Conservation (phyloP, 495 filamentous ascomycete species). For the Penicillium paradoxum region DNA sequence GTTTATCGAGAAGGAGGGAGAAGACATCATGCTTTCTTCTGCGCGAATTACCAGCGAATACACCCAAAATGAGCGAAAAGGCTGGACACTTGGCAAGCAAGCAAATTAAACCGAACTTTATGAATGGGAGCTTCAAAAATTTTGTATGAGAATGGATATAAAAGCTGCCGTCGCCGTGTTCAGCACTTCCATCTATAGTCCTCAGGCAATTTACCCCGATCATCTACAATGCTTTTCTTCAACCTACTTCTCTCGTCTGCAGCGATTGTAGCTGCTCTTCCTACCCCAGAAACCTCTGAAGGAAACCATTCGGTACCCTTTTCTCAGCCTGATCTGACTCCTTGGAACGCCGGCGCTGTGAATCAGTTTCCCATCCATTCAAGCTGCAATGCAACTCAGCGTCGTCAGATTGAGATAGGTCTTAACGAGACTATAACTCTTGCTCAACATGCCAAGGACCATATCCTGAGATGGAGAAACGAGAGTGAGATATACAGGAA, state of each 20-base stretch:
- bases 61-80: neutral
- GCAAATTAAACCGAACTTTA: neutral
- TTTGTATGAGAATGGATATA: neutral
- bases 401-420: conserved; percentile 40
- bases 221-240: neutral
- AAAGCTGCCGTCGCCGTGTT: neutral
- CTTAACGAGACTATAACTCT: conserved; percentile 46
- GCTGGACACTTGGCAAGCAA: neutral
- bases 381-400: conserved; percentile 53
- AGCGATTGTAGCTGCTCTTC: conserved; percentile 9
- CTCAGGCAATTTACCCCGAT: neutral
- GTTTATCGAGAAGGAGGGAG: neutral
- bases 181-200: neutral
- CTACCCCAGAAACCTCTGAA: neutral
- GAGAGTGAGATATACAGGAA: conserved; percentile 49
- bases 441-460: conserved; percentile 43
- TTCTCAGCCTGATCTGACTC: neutral
- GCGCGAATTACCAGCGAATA: neutral
- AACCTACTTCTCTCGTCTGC: neutral
- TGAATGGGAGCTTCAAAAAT: neutral
- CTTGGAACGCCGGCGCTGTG: conserved; percentile 22
- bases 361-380: conserved; percentile 44
- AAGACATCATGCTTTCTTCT: neutral
- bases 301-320: conserved; percentile 10
- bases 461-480: conserved; percentile 47